These are phyloP conservation scores for Macrolepiota albuminosa DNA, from an alignment of 768 basidiomycete genomes.

Conservation along the genomic window DNA sequence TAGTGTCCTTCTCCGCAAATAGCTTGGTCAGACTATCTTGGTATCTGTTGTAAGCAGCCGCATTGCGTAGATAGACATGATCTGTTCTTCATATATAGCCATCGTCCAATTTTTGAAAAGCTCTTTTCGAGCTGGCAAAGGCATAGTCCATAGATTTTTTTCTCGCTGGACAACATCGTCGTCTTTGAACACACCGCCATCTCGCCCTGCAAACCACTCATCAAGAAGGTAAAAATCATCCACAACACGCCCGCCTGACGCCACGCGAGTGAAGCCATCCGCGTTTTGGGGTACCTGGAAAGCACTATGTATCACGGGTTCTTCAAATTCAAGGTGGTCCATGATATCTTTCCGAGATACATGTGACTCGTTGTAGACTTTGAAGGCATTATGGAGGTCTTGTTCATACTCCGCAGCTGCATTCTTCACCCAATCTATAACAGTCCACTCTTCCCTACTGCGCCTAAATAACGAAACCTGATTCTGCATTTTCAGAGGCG, in stretches of 20 bases:
- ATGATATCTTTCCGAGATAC: background rate
- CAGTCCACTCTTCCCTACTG: background rate
- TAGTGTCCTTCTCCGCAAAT: background rate
- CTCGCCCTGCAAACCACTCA: slow-evolving; percentile 2
- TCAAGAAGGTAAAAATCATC: slow-evolving; percentile 4
- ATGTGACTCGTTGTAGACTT: background rate
- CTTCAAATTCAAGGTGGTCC: slow-evolving; percentile 8
- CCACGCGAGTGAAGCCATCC: background rate
- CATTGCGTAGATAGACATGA: background rate
- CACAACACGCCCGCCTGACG: background rate
- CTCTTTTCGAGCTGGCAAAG: background rate
- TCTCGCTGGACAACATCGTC: background rate
- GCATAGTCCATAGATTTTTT: slow-evolving; percentile 7
- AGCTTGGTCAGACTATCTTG: background rate
- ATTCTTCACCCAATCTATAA: background rate
- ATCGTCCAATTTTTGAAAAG: background rate
- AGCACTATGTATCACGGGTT: background rate
- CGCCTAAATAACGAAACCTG: background rate
- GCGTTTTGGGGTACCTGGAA: background rate
- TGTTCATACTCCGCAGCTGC: background rate
- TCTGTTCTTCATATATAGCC: slow-evolving; percentile 4
- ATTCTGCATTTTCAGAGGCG: background rate
- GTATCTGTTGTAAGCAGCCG: background rate
- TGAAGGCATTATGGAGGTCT: background rate
- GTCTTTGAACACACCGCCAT: background rate